Evolutionary conservation across 305 asterid genomes (phyloP), one percentile per base, ranked within the genome.

Genomic region (Fraxinus paxiana): DNA sequence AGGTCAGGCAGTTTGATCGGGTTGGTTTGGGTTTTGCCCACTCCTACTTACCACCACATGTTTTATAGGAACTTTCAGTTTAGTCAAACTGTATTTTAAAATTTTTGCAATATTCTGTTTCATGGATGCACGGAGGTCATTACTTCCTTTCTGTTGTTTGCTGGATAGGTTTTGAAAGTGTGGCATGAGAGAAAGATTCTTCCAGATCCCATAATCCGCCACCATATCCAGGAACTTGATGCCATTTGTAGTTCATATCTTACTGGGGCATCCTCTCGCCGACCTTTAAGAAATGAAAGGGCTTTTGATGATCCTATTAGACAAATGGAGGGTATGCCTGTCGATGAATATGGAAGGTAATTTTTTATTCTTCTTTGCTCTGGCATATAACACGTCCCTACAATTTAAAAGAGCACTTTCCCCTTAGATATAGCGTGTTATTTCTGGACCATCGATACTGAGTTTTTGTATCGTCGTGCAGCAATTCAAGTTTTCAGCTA

Each of bases 291-390:
- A 83, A 92, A 87, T 74, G 97, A 94, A 83, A 90, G 98, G 87
- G 86, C 98, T 76, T 88, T 93, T 82, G 98, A 94, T 86, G 98
- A 94, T 82, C 98, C 98, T 80, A 85, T 93, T 34, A 88, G 98
- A 87, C 90, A 92, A 87, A 92, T 94, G 97, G 97, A 91, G 90
- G 98, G 97, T 61, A 94, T 94, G 98, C 87, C 71, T 81, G 98
- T 94, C 12, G 97, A 94, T 76, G 98, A 94, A 84, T 94, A 94
- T 82, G 98, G 98, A 86, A 94, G 98, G 98, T 94, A 86, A 73
- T 78, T 59, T 70, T 70, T 33, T 0, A n/a, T 77, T 56, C 69
- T 79, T 30, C 43, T 46, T 79, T 83, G 43, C 79, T 22, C 54
- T 75, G 54, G 51, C 80, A 77, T 0, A 81, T 72, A 30, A 33